phyloP scores from a whole-genome alignment of 805 yeast species.

The Yamadazyma kitorensis region DNA sequence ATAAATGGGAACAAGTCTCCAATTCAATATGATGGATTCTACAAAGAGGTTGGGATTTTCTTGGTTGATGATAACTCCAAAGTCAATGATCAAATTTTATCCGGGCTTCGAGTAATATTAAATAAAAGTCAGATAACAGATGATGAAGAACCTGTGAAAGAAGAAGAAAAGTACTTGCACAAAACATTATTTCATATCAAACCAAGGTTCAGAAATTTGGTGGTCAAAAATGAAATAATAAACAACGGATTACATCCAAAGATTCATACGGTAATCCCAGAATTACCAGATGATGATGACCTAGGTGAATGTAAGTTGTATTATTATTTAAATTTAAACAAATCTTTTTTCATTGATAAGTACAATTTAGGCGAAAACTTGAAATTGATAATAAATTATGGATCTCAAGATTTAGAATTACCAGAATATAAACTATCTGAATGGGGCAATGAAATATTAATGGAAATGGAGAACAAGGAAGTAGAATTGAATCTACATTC shows the following conservation, averaged over 20 bases:
- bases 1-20: conserved; percentile 5
- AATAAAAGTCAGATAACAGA: no score
- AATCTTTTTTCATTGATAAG: conserved; percentile 35
- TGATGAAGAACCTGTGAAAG: no score
- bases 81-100: conserved; percentile 32
- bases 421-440: conserved; percentile 34
- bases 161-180: conserved; percentile 19
- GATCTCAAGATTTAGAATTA: conserved; percentile 35
- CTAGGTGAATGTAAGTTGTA: conserved; percentile 29
- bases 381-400: conserved; percentile 24
- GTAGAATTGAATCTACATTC: conserved; percentile 35
- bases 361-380: conserved; percentile 30
- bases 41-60: conserved; percentile 39
- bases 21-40: conserved; percentile 4
- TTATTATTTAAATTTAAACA: conserved; percentile 29
- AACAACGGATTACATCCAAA: conserved; percentile 39
- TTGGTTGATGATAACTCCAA: conserved; percentile 24
- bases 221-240: conserved; percentile 1
- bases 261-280: conserved; percentile 14
- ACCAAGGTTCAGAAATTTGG: conserved; percentile 20
- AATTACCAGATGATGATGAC: conserved; percentile 21
- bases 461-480: conserved; percentile 5
- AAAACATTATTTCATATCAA: conserved; percentile 41
- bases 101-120: conserved; percentile 33
- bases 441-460: conserved; percentile 41